These are phyloP conservation scores for Halenospora varia DNA, from an alignment of 495 filamentous ascomycete species.

Conservation along the genomic window DNA sequence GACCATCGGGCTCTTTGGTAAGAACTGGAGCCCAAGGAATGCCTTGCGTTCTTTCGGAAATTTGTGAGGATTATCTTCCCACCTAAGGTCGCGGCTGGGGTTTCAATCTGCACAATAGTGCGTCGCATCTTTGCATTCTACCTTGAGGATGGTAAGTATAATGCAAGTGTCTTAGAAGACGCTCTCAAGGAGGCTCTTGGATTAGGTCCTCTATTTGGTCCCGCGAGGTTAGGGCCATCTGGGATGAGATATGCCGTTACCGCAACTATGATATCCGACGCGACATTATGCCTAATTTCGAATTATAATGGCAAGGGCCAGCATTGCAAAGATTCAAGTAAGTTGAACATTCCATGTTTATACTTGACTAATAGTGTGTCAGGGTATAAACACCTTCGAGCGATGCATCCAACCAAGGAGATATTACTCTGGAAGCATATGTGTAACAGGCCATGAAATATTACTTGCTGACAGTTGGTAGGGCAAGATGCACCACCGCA, in stretches of 20 bases:
- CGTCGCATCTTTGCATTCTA: slow-evolving; percentile 11
- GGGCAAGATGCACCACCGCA: slow-evolving; percentile 20
- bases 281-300: slow-evolving; percentile 15
- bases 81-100: background rate
- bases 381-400: slow-evolving; percentile 20
- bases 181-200: slow-evolving; percentile 17
- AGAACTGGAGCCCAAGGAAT: slow-evolving; percentile 19
- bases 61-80: slow-evolving; percentile 16
- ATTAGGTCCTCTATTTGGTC: slow-evolving; percentile 7
- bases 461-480: slow-evolving; percentile 3
- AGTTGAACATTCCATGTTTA: background rate
- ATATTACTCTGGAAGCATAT: slow-evolving; percentile 15
- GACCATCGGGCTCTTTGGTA: slow-evolving; percentile 15
- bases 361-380: slow-evolving; percentile 1
- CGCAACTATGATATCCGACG: slow-evolving; percentile 20
- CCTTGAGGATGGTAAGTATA: slow-evolving; percentile 15
- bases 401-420: slow-evolving; percentile 3
- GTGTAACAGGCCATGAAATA: background rate
- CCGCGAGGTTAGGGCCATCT: slow-evolving; percentile 3
- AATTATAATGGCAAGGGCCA: slow-evolving; percentile 18
- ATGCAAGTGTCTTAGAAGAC: slow-evolving; percentile 9
- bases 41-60: slow-evolving; percentile 14
- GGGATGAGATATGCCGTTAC: slow-evolving; percentile 20
- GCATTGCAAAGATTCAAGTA: slow-evolving; percentile 8
- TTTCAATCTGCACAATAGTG: slow-evolving; percentile 9